Conservation (phyloP, 164 flowering plant species). For the Umbilicus rupestris region DNA sequence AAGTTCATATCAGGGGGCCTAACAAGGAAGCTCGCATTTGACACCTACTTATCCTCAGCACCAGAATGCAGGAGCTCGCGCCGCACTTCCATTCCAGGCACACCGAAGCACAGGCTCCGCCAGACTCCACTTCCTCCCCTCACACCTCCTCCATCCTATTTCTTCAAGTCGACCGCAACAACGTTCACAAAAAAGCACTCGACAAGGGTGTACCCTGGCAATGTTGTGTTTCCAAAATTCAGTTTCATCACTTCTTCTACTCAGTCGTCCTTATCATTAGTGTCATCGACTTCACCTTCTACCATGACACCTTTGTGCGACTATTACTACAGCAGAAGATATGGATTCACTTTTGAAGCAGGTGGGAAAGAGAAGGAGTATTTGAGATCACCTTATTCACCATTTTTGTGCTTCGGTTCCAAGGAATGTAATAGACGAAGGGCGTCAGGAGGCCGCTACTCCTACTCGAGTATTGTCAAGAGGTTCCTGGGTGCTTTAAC, state of each 20-base stretch:
- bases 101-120: slow-evolving; percentile 25
- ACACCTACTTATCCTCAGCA: not conserved
- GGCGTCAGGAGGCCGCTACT: not conserved
- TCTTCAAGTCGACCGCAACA: slow-evolving; percentile 10
- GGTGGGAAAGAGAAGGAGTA: not conserved
- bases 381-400: not conserved
- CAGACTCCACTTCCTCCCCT: slow-evolving; percentile 31
- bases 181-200: slow-evolving; percentile 6
- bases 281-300: slow-evolving; percentile 8
- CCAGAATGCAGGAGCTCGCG: slow-evolving; percentile 21
- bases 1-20: not conserved
- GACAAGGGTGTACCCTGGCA: slow-evolving; percentile 8
- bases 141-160: slow-evolving; percentile 48
- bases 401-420: not conserved
- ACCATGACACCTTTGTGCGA: slow-evolving; percentile 2
- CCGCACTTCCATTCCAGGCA: slow-evolving; percentile 47
- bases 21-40: not conserved
- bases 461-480: not conserved
- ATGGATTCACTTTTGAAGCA: not conserved
- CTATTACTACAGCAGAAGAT: slow-evolving; percentile 2
- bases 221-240: slow-evolving; percentile 16
- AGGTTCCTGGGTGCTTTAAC: not conserved
- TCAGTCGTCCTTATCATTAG: slow-evolving; percentile 15
- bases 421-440: not conserved
- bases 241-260: slow-evolving; percentile 8